These are phyloP conservation scores for Betula pendula DNA, from an alignment of 306 rosid genomes.

Conservation along the genomic window DNA sequence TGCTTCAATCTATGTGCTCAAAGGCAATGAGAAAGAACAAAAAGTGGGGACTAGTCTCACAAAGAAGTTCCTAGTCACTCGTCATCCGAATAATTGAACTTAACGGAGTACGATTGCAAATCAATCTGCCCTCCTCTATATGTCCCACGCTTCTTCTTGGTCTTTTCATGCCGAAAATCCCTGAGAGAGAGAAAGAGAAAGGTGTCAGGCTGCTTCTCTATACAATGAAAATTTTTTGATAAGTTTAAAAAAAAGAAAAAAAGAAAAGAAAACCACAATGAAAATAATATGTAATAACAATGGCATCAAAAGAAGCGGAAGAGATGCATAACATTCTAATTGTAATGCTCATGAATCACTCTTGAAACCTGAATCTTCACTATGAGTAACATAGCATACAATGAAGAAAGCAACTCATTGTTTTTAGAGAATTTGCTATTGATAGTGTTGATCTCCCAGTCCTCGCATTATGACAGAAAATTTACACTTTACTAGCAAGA, in stretches of 20 bases:
- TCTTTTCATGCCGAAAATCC: conserved; percentile 96
- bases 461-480: neutral
- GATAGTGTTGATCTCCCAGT: neutral
- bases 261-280: too few species aligned
- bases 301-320: neutral
- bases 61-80: conserved; percentile 38
- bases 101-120: conserved; percentile 75
- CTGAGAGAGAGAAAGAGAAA: conserved; percentile 33
- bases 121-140: conserved; percentile 93
- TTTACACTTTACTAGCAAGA: neutral
- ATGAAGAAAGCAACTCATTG: neutral
- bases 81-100: conserved; percentile 81
- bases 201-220: conserved; percentile 9
- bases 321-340: neutral
- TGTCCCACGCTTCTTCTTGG: conserved; percentile 93
- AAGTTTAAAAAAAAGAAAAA: too few species aligned
- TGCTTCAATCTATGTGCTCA: neutral
- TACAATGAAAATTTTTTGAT: neutral
- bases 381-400: neutral
- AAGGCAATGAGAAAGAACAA: neutral
- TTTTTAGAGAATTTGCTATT: neutral
- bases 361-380: conserved; percentile 1
- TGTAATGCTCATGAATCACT: neutral
- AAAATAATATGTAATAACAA: neutral
- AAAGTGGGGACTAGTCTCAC: neutral